Percentiles rank a stretch among this genome's conserved stretches.
phyloP scores from a whole-genome alignment of 2,329 filamentous ascomycete species.

The Pseudopyricularia cyperi region DNA sequence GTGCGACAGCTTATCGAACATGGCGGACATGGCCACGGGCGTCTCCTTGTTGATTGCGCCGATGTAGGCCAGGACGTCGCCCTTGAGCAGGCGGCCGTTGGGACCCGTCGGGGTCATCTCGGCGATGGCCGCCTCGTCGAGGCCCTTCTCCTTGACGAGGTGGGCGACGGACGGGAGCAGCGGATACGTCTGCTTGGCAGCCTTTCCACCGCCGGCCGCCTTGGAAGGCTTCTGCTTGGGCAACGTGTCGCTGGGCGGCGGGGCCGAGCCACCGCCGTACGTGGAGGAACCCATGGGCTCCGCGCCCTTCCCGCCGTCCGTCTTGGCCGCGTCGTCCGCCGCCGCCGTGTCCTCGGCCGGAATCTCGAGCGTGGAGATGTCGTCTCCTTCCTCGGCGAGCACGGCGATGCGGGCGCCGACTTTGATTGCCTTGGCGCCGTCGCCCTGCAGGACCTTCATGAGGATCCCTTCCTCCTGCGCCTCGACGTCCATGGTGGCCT shows the following conservation, averaged over 20 bases:
- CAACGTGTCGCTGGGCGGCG: constrained; percentile 6
- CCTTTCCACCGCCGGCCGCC: constrained; percentile 27
- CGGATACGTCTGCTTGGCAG: constrained; percentile 55
- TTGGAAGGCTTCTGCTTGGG: constrained; percentile 7
- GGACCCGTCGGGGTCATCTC: constrained; percentile 84
- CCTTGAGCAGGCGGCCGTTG: constrained; percentile 80
- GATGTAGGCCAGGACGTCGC: constrained; percentile 83
- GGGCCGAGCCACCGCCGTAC: neutral
- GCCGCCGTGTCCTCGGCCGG: constrained; percentile 49
- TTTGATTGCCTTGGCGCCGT: constrained; percentile 63
- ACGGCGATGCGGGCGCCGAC: constrained; percentile 76
- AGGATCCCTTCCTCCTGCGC: constrained; percentile 80
- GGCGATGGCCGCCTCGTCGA: constrained; percentile 61
- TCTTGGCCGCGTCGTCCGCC: constrained; percentile 9
- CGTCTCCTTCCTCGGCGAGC: constrained; percentile 69
- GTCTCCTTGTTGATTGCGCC: constrained; percentile 63
- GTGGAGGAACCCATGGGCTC: constrained; percentile 10
- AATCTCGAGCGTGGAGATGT: constrained; percentile 60
- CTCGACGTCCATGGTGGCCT: constrained; percentile 90
- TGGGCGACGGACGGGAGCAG: constrained; percentile 74
- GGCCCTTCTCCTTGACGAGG: constrained; percentile 65
- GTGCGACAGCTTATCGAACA: constrained; percentile 63
- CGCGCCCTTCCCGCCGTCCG: constrained; percentile 15
- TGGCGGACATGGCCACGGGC: constrained; percentile 56
- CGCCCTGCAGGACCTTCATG: constrained; percentile 65